These are phyloP conservation scores for Irpex sp. DNA, from an alignment of 1,284 basidiomycete species.

Conservation along the genomic window DNA sequence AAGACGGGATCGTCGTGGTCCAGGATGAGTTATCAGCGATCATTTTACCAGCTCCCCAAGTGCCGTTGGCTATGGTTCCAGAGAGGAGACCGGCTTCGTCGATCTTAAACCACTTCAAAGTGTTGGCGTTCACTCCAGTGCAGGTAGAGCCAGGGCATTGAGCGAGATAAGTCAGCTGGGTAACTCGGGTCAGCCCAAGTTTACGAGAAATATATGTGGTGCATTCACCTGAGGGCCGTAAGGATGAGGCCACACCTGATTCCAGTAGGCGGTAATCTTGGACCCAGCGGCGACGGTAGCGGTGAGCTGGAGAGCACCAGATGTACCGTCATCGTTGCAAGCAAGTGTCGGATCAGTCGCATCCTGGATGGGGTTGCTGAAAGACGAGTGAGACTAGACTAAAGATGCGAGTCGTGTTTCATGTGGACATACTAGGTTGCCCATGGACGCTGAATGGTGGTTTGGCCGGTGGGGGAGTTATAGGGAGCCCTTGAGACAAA, in stretches of 20 bases:
- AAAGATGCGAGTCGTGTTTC: neutral
- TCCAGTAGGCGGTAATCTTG: slow-evolving; percentile 52
- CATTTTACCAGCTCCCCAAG: slow-evolving; percentile 48
- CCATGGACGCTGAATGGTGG: slow-evolving; percentile 51
- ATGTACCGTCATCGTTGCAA: slow-evolving; percentile 53
- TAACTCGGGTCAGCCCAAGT: neutral
- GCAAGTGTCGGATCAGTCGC: slow-evolving; percentile 42
- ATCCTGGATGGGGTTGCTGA: slow-evolving; percentile 47
- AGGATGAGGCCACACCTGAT: slow-evolving; percentile 51
- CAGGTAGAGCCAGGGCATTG: slow-evolving; percentile 44
- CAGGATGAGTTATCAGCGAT: slow-evolving; percentile 48
- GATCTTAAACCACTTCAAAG: slow-evolving; percentile 55
- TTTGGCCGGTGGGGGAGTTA: slow-evolving; percentile 46
- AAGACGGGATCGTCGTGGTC: slow-evolving; percentile 48
- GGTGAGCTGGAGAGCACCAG: slow-evolving; percentile 46
- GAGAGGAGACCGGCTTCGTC: slow-evolving; percentile 49
- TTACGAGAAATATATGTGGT: neutral
- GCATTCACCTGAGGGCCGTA: slow-evolving; percentile 43
- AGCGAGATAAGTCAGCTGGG: slow-evolving; percentile 45
- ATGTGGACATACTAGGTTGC: slow-evolving; percentile 36
- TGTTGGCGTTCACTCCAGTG: slow-evolving; percentile 37
- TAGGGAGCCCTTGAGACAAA: slow-evolving; percentile 31
- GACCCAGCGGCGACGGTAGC: slow-evolving; percentile 47
- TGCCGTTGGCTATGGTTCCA: slow-evolving; percentile 41
- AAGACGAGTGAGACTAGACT: neutral